A percentile compares a stretch with the other conserved stretches of the same genome.
Evolutionary conservation across 2,329 filamentous ascomycete genomes (phyloP).

Genomic region (Talaromyces sp.): DNA sequence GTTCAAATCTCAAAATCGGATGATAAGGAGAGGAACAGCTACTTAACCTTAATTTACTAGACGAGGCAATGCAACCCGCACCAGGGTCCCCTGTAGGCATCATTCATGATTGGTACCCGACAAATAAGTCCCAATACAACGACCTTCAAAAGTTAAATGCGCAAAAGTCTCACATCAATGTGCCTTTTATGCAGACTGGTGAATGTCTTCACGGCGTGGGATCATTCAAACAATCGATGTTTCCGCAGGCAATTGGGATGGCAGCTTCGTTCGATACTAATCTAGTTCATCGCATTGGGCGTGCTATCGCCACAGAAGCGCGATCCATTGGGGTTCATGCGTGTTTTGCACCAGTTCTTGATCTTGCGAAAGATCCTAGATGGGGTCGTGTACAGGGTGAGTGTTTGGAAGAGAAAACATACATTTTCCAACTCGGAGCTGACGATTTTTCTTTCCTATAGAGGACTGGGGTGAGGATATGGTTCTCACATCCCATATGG

Average conservation of each 20-base stretch:
- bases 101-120: constrained; percentile 50
- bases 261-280: constrained; percentile 48
- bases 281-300: constrained; percentile 47
- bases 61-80: constrained; percentile 40
- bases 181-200: constrained; percentile 48
- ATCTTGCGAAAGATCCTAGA: constrained; percentile 48
- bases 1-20: too few species aligned
- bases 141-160: constrained; percentile 43
- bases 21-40: background rate
- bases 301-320: constrained; percentile 48
- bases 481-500: constrained; percentile 49
- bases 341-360: constrained; percentile 49
- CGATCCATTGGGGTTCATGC: constrained; percentile 51
- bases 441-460: background rate
- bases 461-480: constrained; percentile 55
- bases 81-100: constrained; percentile 45
- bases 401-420: too few species aligned
- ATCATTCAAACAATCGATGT: constrained; percentile 51
- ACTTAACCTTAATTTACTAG: constrained; percentile 1
- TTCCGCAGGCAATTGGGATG: constrained; percentile 47
- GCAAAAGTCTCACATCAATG: constrained; percentile 40
- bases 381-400: constrained; percentile 49
- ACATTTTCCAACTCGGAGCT: too few species aligned
- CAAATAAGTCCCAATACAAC: constrained; percentile 49
- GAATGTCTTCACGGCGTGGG: constrained; percentile 52